Conservation (phyloP, 371 early-diverging fungal genomes). For the Rhizopus stolonifer region DNA sequence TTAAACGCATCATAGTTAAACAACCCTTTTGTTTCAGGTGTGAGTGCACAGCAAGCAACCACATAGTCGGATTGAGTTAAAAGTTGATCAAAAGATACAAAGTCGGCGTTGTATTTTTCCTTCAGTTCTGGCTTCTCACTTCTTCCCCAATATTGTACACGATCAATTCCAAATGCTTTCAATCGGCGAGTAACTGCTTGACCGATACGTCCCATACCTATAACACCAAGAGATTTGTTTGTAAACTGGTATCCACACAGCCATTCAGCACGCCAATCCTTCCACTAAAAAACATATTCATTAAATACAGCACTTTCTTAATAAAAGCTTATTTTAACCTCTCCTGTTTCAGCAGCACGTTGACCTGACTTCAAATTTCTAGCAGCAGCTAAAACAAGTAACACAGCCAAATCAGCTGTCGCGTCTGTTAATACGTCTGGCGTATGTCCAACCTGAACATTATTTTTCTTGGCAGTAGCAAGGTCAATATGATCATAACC, state of each 20-base stretch:
- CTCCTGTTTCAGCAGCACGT: constrained; percentile 54
- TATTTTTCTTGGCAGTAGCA: constrained; percentile 42
- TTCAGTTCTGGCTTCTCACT: constrained; percentile 40
- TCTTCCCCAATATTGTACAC: constrained; percentile 58
- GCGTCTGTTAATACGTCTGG: constrained; percentile 90
- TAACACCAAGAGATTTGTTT: constrained; percentile 78
- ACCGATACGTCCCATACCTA: constrained; percentile 88
- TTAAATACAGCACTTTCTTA: not conserved
- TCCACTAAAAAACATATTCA: constrained; percentile 44
- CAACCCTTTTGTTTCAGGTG: constrained; percentile 66
- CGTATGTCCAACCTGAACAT: constrained; percentile 75
- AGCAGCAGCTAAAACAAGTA: constrained; percentile 72
- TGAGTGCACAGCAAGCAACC: constrained; percentile 75
- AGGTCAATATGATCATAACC: constrained; percentile 86
- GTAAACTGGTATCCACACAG: constrained; percentile 74
- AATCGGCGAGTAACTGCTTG: constrained; percentile 71
- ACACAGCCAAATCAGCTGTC: constrained; percentile 78
- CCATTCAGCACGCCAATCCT: constrained; percentile 70
- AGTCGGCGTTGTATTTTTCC: constrained; percentile 34
- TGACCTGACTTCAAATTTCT: constrained; percentile 68
- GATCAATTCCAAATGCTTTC: constrained; percentile 64
- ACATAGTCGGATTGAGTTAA: constrained; percentile 70
- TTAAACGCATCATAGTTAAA: constrained; percentile 64
- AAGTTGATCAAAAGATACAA: constrained; percentile 54
- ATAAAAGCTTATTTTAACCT: constrained; percentile 17